These are phyloP conservation scores for Herpetomonas samuelpessoai DNA, from an alignment of 208 protist species.

Conservation along the genomic window DNA sequence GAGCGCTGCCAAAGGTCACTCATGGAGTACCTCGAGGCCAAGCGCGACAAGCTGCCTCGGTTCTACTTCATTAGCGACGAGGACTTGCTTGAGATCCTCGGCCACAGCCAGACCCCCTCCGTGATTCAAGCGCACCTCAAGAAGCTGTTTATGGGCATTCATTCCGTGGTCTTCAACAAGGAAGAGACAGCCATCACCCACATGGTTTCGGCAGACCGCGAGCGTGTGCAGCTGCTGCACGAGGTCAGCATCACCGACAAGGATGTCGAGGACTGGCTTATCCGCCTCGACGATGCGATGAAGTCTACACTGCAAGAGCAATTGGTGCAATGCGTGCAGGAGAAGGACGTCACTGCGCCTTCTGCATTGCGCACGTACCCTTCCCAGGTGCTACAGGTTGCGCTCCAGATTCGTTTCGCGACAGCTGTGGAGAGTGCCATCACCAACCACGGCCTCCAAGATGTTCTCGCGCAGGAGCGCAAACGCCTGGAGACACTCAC, in stretches of 20 bases:
- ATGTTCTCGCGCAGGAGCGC: constrained; percentile 26
- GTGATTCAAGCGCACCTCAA: constrained; percentile 92
- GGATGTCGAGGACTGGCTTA: constrained; percentile 94
- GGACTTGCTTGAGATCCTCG: constrained; percentile 98
- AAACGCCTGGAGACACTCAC: constrained; percentile 74
- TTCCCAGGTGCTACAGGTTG: constrained; percentile 89
- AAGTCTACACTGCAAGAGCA: constrained; percentile 72
- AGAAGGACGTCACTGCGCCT: constrained; percentile 36
- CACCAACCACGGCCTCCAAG: constrained; percentile 19
- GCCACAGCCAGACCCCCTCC: constrained; percentile 90
- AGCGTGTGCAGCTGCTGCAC: constrained; percentile 67
- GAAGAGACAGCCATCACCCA: constrained; percentile 81
- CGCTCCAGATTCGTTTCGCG: constrained; percentile 86
- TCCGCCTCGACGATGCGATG: constrained; percentile 86
- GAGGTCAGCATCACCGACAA: constrained; percentile 81
- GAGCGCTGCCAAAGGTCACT: constrained; percentile 96
- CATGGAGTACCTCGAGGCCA: constrained; percentile 97
- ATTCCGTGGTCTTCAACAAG: constrained; percentile 79
- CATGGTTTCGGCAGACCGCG: constrained; percentile 89
- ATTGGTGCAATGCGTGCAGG: constrained; percentile 52
- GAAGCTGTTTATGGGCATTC: constrained; percentile 95
- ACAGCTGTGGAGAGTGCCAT: constrained; percentile 65
- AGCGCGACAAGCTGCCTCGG: constrained; percentile 92
- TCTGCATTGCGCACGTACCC: constrained; percentile 64
- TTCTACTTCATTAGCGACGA: constrained; percentile 99